These are phyloP conservation scores for Apiospora aurea DNA, from an alignment of 2,329 filamentous ascomycete genomes.

Conservation along the genomic window DNA sequence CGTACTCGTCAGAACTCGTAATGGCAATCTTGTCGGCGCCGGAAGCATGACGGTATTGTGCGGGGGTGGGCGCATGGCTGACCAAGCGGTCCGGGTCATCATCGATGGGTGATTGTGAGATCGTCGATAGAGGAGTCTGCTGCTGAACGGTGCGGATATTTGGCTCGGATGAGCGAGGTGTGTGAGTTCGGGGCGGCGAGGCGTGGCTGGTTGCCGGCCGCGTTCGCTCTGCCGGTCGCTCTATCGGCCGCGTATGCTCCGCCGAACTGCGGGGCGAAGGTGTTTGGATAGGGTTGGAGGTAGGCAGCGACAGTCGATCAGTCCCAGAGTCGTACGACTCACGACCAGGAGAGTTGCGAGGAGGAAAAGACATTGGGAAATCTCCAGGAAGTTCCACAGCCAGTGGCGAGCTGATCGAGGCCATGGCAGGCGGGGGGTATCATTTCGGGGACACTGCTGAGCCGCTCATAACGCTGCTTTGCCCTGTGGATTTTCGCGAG, in stretches of 20 bases:
- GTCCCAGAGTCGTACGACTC: conserved; percentile 65
- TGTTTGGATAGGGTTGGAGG: conserved; percentile 33
- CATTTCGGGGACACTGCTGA: conserved; percentile 51
- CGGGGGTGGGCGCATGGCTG: conserved; percentile 63
- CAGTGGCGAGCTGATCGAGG: conserved; percentile 53
- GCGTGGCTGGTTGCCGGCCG: conserved; percentile 43
- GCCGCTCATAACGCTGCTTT: conserved; percentile 70
- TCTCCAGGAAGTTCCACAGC: conserved; percentile 67
- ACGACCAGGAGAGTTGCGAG: conserved; percentile 50
- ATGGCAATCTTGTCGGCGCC: conserved; percentile 75
- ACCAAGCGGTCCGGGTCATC: conserved; percentile 59
- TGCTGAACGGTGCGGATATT: conserved; percentile 9
- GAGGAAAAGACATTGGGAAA: conserved; percentile 43
- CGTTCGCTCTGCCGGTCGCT: conserved; percentile 53
- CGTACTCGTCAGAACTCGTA: conserved; percentile 63
- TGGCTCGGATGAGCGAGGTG: conserved; percentile 30
- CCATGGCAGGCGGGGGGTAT: conserved; percentile 48
- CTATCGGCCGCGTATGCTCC: conserved; percentile 52
- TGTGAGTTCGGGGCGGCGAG: conserved; percentile 41
- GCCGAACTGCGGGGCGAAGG: conserved; percentile 60
- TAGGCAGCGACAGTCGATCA: conserved; percentile 55
- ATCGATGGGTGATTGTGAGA: conserved; percentile 37
- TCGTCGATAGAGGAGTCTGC: conserved; percentile 27
- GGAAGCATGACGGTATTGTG: conserved; percentile 62
- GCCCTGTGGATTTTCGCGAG: conserved; percentile 84